These are phyloP conservation scores for Paramecium sexaurelia DNA, from an alignment of 73 alveolate genomes.

Conservation along the genomic window DNA sequence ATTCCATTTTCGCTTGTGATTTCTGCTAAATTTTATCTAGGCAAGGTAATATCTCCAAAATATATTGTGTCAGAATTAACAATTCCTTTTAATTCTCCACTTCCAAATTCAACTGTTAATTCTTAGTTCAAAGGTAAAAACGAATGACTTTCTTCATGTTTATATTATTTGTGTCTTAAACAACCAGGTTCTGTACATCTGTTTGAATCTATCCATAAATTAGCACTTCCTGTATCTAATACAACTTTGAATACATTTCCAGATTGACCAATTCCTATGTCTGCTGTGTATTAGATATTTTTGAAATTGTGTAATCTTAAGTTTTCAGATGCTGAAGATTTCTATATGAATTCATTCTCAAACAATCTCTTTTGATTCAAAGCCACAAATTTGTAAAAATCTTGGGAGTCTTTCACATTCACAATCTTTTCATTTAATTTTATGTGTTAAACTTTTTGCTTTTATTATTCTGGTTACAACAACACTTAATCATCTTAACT, in stretches of 20 bases:
- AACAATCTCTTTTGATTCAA: not conserved
- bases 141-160: not conserved
- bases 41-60: conserved; percentile 70
- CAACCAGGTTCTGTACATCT: conserved; percentile 66
- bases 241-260: conserved; percentile 70
- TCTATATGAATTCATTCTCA: not conserved
- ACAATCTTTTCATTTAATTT: conserved; percentile 17
- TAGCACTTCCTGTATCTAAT: conserved; percentile 75
- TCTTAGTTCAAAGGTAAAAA: not conserved
- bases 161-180: conserved; percentile 51
- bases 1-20: conserved; percentile 77
- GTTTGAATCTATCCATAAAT: conserved; percentile 67
- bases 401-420: not conserved
- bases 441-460: not conserved
- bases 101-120: conserved; percentile 70
- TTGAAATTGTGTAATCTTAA: conserved; percentile 51
- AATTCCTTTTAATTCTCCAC: conserved; percentile 75
- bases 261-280: conserved; percentile 77
- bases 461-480: not conserved
- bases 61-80: conserved; percentile 70
- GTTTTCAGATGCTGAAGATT: not conserved
- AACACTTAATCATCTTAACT: not conserved
- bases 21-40: conserved; percentile 75
- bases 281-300: conserved; percentile 65
- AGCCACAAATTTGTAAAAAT: conserved; percentile 17